A percentile compares a stretch with the other conserved stretches of the same genome.
Conservation (phyloP, 306 rosid genomes). For the Aeschynomene evenia region DNA sequence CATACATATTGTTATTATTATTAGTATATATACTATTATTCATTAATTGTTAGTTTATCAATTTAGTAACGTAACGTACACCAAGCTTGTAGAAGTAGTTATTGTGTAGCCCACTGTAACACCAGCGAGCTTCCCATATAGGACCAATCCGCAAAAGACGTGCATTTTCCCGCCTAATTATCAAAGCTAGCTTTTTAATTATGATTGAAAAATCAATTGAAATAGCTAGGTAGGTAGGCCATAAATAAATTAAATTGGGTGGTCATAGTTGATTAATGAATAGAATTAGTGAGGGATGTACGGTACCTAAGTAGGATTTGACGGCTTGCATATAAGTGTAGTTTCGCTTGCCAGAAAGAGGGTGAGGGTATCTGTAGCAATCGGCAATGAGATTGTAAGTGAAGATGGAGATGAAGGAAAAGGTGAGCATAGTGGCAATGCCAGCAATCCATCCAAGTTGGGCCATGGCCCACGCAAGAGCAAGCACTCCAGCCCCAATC, state of each 20-base stretch:
- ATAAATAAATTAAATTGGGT: too few species aligned
- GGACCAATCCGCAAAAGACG: conserved; percentile 40
- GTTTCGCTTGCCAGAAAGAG: conserved; percentile 34
- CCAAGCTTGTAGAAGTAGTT: conserved; percentile 51
- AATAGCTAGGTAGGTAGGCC: background rate
- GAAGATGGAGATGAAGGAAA: conserved; percentile 40
- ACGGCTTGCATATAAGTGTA: conserved; percentile 55
- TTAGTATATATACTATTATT: background rate
- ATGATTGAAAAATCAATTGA: background rate
- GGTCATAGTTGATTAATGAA: too few species aligned
- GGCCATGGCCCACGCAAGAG: conserved; percentile 44
- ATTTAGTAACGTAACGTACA: conserved; percentile 39
- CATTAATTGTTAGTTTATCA: background rate
- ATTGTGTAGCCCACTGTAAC: conserved; percentile 42
- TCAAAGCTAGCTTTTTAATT: too few species aligned
- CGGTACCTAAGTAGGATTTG: conserved; percentile 26
- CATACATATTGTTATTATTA: background rate
- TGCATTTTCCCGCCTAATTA: conserved; percentile 43
- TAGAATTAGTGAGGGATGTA: background rate
- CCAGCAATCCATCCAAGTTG: conserved; percentile 48
- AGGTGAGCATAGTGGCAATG: conserved; percentile 16
- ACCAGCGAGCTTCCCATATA: conserved; percentile 42
- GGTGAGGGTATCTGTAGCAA: conserved; percentile 44
- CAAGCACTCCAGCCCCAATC: conserved; percentile 45
- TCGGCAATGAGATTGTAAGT: conserved; percentile 44